Base-by-base conservation (phyloP, 2,329 filamentous ascomycete genomes). In the Ophiostoma sp. region DNA sequence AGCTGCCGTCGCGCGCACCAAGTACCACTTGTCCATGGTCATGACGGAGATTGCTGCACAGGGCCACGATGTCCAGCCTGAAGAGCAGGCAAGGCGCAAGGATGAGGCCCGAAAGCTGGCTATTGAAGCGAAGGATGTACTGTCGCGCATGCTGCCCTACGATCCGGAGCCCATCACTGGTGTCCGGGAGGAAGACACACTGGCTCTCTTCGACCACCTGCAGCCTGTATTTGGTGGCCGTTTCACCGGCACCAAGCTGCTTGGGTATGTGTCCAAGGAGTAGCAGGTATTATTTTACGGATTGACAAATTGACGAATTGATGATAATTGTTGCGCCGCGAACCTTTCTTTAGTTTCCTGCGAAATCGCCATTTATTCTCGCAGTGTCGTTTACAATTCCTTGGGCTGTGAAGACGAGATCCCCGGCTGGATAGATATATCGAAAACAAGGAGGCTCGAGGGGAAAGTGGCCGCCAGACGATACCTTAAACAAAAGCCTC, bases 151-250 rank as follows among this genome's bases (percentile, higher is more conserved):
- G 72, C 69, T 73, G 44, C 72, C 72, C 1, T 72, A 73, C 33
- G 72, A 73, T 54, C 72, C 71, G 1, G 72, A 72, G 20, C 68
- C 71, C 8, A 73, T 57, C 52, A 57, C 52, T 27, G 52, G 52
- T 27, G 52, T 57, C 8, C 52, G 23, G 11, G 72, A 73, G 41
- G 70, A 69, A 27, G 72, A 73, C 60, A 73, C 71, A 10, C 67
- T 73, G 64, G 72, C 73, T 1, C 52, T 73, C 57, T 73, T 73
- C 33, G 73, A 73, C 67, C 72, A 73, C n/a, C n/a, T 73, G 48
- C 73, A 73, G 57, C 72, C 73, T 0, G 73, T 73, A 15, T 73
- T 73, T 69, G 73, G 72, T 7, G 73, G 73, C 3, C 70, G 73
- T 2, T 73, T n/a, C 20, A 73, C 72, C 11, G 65, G 72, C 31